Base-by-base conservation (phyloP, 2,329 filamentous ascomycete genomes). In the Diaporthe helianthi region DNA sequence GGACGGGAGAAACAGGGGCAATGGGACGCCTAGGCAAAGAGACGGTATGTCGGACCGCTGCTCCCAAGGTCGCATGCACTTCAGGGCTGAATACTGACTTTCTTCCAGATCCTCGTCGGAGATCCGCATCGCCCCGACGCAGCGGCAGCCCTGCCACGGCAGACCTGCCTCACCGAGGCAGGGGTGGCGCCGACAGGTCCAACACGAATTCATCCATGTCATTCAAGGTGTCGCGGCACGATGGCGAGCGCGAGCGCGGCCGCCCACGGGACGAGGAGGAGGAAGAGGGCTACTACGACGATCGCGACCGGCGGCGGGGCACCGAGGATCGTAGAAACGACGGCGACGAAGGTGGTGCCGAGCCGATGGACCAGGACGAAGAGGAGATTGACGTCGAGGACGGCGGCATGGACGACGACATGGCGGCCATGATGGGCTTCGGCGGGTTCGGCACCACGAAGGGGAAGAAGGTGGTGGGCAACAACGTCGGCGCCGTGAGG, bases 341-440 rank as follows among this genome's bases (percentile, higher is more conserved):
- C 19, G 67, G 29, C 68, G 73, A 41, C 68, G 72, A 73, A 19
- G 75, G 70, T 33, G 75, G 70, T 36, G 73, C 73, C 1, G 76
- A 77, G 24, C 73, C 75, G 15, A 76, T 78, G 77, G 76, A 77
- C 10, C 76, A 79, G 26, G 78, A 79, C 41, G 83, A 86, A 19
- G 85, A 87, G 22, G 86, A 86, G 49, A 81, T 84, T 19, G 82
- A 85, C 61, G 86, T 86, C 38, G 86, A 85, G 68, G 92, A 94
- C 72, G 90, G 91, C 72, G 89, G 90, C 64, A 84, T 92, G 77
- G 88, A 86, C 67, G 69, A 70, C 26, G 87, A 88, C 70, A 95
- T 98, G 91, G 86, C 90, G 75, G 90, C 90, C 61, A 89, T 94
- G 83, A 94, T 99, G 92, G 96, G 96, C 2, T 98, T 99, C 76